These are phyloP conservation scores for Iodosphaeria phyllophila DNA, from an alignment of 2,329 filamentous ascomycete species.

Conservation along the genomic window DNA sequence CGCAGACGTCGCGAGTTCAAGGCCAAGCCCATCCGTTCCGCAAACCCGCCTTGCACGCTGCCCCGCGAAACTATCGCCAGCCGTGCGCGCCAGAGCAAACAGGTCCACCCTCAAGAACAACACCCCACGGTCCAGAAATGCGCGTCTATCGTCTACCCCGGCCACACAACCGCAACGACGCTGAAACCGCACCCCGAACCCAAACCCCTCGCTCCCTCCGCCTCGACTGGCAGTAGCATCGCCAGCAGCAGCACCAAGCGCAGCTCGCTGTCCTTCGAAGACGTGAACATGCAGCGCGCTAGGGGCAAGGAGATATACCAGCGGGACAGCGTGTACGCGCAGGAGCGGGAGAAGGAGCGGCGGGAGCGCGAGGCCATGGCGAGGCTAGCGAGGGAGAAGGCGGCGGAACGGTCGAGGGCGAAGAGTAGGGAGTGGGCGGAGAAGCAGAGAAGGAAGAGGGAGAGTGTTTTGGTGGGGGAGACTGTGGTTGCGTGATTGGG, in stretches of 20 bases:
- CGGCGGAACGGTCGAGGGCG: slow-evolving; percentile 39
- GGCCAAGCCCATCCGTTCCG: slow-evolving; percentile 33
- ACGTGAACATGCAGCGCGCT: slow-evolving; percentile 28
- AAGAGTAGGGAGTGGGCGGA: slow-evolving; percentile 44
- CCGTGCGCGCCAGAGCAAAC: slow-evolving; percentile 24
- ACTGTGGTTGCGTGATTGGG: too few species aligned
- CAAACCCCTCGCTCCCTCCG: too few species aligned
- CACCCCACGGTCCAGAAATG: slow-evolving; percentile 13
- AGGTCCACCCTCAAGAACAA: slow-evolving; percentile 3
- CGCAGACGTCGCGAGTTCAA: slow-evolving; percentile 44
- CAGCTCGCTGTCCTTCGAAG: slow-evolving; percentile 29
- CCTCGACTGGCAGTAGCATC: slow-evolving; percentile 17
- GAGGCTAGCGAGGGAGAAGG: slow-evolving; percentile 35
- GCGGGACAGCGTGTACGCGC: slow-evolving; percentile 27
- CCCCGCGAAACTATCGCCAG: slow-evolving; percentile 40
- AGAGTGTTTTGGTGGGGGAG: slow-evolving; percentile 1
- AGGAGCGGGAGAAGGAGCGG: slow-evolving; percentile 31
- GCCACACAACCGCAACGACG: slow-evolving; percentile 8
- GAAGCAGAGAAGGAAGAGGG: slow-evolving; percentile 26
- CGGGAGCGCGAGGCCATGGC: slow-evolving; percentile 33
- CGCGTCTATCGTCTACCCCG: slow-evolving; percentile 8
- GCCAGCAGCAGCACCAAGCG: slow-evolving; percentile 24
- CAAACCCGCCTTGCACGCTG: slow-evolving; percentile 18
- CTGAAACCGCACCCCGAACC: too few species aligned
- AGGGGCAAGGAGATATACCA: slow-evolving; percentile 34